Evolutionary conservation across 306 rosid genomes (phyloP).

Genomic region (Lathyrus tuberosus): DNA sequence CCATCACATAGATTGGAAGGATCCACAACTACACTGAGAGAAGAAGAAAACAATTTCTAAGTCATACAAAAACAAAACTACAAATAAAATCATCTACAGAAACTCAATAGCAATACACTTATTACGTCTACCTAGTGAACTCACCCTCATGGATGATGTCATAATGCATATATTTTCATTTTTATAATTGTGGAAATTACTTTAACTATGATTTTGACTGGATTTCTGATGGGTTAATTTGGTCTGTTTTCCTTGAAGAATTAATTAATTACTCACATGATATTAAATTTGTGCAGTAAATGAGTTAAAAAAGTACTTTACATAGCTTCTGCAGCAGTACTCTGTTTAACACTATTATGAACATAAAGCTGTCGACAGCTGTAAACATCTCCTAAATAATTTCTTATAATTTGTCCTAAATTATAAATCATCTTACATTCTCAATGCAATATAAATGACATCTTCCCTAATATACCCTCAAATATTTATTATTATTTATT

Average conservation of each 20-base stretch:
- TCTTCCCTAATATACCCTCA: no score
- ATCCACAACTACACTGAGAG: conserved; percentile 82
- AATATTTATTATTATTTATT: no score
- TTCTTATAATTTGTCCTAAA: no score
- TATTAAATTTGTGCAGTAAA: neutral
- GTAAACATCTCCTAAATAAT: neutral
- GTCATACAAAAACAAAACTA: conserved; percentile 28
- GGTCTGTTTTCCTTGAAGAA: conserved; percentile 3
- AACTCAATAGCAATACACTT: conserved; percentile 17
- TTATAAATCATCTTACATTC: no score
- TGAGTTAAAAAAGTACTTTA: neutral
- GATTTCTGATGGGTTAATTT: conserved; percentile 4
- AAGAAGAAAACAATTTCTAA: conserved; percentile 31
- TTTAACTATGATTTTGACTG: neutral
- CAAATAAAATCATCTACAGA: conserved; percentile 21
- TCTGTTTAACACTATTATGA: neutral
- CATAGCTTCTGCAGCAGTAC: neutral
- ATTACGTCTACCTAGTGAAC: neutral
- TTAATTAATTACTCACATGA: conserved; percentile 3
- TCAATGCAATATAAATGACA: no score
- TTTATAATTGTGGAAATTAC: conserved; percentile 16
- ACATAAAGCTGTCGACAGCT: neutral
- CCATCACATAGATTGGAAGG: conserved; percentile 81
- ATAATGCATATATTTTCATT: conserved; percentile 4
- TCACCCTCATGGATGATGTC: conserved; percentile 6